Conservation (phyloP, 495 filamentous ascomycete genomes). For the Opeltia flavorubescens region DNA sequence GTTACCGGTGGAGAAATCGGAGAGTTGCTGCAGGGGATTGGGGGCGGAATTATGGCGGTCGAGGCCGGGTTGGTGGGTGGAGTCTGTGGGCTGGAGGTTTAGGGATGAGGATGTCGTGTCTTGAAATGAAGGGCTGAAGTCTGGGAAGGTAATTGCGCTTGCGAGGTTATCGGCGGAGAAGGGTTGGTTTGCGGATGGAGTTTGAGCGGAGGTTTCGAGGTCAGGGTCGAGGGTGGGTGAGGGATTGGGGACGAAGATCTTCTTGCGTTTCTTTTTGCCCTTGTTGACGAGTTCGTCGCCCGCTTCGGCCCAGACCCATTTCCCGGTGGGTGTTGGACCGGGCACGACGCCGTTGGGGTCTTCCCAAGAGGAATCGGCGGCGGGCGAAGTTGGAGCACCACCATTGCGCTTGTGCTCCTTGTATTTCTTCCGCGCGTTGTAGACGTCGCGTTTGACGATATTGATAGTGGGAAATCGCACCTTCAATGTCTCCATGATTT, state of each 20-base stretch:
- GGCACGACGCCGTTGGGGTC: constrained; percentile 17
- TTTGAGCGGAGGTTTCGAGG: constrained; percentile 7
- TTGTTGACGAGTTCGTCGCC: constrained; percentile 14
- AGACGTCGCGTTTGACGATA: constrained; percentile 17
- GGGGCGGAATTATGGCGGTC: background rate
- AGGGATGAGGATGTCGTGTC: background rate
- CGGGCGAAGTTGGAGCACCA: constrained; percentile 1
- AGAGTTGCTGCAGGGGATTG: background rate
- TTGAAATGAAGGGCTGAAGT: background rate
- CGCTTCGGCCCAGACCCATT: constrained; percentile 17
- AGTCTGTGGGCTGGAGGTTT: background rate
- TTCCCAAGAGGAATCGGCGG: constrained; percentile 5
- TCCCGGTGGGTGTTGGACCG: constrained; percentile 11
- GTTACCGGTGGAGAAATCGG: background rate
- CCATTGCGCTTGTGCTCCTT: constrained; percentile 13
- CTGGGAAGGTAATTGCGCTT: background rate
- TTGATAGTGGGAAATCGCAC: constrained; percentile 15
- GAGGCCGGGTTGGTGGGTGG: background rate
- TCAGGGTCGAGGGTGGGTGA: constrained; percentile 13
- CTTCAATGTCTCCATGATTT: constrained; percentile 14
- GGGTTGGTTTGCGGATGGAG: background rate
- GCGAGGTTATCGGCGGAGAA: background rate
- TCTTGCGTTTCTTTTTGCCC: constrained; percentile 7
- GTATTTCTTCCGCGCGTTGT: constrained; percentile 20
- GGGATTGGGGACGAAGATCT: background rate